These are phyloP conservation scores for Blastomyces parvus DNA, from an alignment of 2,329 filamentous ascomycete species.

Conservation along the genomic window DNA sequence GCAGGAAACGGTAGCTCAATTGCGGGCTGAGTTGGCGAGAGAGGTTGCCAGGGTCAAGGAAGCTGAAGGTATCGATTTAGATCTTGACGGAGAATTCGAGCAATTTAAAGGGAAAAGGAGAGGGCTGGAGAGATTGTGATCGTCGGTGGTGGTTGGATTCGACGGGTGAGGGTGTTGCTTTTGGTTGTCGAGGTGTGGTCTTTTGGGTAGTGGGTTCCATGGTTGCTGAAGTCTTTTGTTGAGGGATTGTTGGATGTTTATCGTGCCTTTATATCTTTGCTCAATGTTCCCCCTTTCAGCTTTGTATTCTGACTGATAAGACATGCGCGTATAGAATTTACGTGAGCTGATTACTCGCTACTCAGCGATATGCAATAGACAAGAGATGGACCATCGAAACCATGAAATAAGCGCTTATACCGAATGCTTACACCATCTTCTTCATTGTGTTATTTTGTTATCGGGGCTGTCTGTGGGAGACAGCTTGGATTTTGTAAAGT, in stretches of 20 bases:
- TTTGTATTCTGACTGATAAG: background rate
- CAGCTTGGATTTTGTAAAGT: slow-evolving; percentile 2
- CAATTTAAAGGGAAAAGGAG: slow-evolving; percentile 1
- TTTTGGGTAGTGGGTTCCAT: background rate
- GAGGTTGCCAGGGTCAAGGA: slow-evolving; percentile 29
- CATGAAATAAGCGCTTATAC: background rate
- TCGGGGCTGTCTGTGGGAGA: background rate
- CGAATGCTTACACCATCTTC: too few species aligned
- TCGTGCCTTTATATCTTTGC: background rate
- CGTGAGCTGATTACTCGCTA: background rate
- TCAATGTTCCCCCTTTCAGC: background rate
- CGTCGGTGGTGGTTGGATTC: background rate
- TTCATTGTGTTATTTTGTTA: background rate
- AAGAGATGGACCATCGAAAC: background rate
- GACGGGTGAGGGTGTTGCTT: background rate
- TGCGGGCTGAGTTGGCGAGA: slow-evolving; percentile 31
- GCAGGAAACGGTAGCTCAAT: slow-evolving; percentile 27
- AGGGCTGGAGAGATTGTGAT: slow-evolving; percentile 10
- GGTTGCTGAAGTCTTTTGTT: background rate
- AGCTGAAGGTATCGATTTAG: slow-evolving; percentile 31
- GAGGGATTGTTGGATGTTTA: background rate
- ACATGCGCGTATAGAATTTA: background rate
- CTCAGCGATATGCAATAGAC: background rate
- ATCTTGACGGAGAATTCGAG: slow-evolving; percentile 16
- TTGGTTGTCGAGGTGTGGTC: background rate